Evolutionary conservation across 495 filamentous ascomycete genomes (phyloP), one percentile per base, ranked within the genome.

Genomic region (Pyrenopolyporus hunteri): DNA sequence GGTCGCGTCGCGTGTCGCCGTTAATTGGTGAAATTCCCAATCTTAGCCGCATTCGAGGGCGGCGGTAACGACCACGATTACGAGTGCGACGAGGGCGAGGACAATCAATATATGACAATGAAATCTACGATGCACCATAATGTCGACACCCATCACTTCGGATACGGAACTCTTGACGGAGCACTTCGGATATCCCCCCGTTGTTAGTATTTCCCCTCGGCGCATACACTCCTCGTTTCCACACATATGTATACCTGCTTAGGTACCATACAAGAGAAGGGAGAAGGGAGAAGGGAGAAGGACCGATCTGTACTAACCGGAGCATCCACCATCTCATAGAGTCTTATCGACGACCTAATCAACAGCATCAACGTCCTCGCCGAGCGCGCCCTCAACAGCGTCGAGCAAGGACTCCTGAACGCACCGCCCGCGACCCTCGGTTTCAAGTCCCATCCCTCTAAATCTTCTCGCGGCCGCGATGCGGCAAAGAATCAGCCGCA

Each of bases 291-390:
- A 14, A 39, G 7, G 2, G 6, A 39, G 7, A 7, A 17, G 17
- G 3, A 17, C 3, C 67, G 43, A 64, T 73, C 44, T 72, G 36
- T 46, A 37, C 58, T 66, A 62, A 66, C 32, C 9, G 25, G 17
- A 29, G 22, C 14, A 10, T 10, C 6, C 23, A 7, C 23, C n/a
- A 13, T 14, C 13, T 31, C 29, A n/a, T 65, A 96, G 93, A 88
- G 88, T 58, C 83, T 98, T 17, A 87, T 98, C 70, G 94, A 98
- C 81, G 94, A 98, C 70, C 90, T 98, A 59, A 96, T 98, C 77
- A 97, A 98, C 79, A 87, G 87, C 57, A 85, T 97, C 67, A 98
- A 98, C 78, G 88, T 89, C 52, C 79, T 97, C 66, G 86, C 91
- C 66, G 93, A 93, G 74, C 85, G 85, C 67, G 91, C 91, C 48